Conservation (phyloP, 306 rosid species). For the Bauhinia variegata region DNA sequence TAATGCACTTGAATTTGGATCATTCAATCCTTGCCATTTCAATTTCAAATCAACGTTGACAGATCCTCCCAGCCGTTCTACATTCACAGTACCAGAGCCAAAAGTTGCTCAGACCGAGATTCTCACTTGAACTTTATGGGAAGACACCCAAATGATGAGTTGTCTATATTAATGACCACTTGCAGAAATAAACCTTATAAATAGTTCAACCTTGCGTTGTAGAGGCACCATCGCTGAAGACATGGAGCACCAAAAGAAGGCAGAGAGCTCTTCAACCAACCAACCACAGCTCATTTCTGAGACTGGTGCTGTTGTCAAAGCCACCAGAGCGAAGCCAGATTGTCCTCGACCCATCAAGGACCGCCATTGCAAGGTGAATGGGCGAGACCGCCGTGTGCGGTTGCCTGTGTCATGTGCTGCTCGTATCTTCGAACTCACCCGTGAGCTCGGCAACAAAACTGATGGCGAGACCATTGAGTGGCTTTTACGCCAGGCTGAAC, state of each 20-base stretch:
- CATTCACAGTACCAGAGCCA: neutral
- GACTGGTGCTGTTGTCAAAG: neutral
- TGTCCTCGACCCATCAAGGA: constrained; percentile 19
- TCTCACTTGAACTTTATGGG: neutral
- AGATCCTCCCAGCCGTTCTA: neutral
- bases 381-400: constrained; percentile 45
- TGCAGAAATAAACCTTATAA: neutral
- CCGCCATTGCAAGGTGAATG: constrained; percentile 38
- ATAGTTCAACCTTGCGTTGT: too few relatives aligned
- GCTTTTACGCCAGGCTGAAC: constrained; percentile 55
- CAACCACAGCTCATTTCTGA: constrained; percentile 8
- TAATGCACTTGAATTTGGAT: neutral
- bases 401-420: constrained; percentile 53
- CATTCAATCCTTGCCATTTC: neutral
- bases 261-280: constrained; percentile 11
- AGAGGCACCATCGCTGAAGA: neutral
- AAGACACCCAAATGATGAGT: neutral
- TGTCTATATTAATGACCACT: neutral
- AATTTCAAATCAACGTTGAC: neutral
- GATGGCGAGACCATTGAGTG: constrained; percentile 61
- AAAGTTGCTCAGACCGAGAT: neutral
- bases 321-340: too few relatives aligned
- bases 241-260: too few relatives aligned
- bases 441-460: constrained; percentile 49
- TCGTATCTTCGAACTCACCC: constrained; percentile 50